phyloP scores from a whole-genome alignment of 257 asterid genomes.

The Solanum clarkiae region DNA sequence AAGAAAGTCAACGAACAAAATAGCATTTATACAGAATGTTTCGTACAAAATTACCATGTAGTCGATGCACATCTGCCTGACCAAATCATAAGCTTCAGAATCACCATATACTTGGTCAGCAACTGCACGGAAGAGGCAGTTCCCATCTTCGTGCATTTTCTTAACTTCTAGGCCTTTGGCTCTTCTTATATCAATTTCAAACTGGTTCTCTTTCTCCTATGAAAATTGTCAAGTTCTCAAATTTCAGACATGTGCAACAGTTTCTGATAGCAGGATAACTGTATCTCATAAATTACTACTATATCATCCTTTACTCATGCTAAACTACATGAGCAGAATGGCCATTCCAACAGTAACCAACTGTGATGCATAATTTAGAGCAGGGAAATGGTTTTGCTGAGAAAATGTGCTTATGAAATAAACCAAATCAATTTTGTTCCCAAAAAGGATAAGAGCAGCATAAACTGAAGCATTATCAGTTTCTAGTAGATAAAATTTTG shows the following conservation, averaged over 20 bases:
- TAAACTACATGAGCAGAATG: not conserved
- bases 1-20: not conserved
- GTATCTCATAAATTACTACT: not conserved
- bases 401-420: not conserved
- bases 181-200: conserved; percentile 81
- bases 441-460: not conserved
- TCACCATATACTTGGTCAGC: conserved; percentile 99
- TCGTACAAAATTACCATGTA: conserved; percentile 58
- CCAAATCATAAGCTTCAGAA: conserved; percentile 77
- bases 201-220: conserved; percentile 87
- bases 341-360: not conserved
- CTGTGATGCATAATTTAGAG: not conserved
- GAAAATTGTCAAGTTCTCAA: not conserved
- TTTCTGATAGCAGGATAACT: not conserved
- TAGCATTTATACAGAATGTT: not conserved
- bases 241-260: not conserved
- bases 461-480: not conserved
- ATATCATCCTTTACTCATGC: not conserved
- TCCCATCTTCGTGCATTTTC: conserved; percentile 94
- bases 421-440: not conserved
- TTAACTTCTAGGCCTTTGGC: conserved; percentile 89
- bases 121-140: conserved; percentile 98
- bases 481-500: not conserved
- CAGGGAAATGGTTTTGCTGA: not conserved
- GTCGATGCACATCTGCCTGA: conserved; percentile 98